phyloP scores from a whole-genome alignment of 306 rosid genomes.

The Pachyrhizus erosus region DNA sequence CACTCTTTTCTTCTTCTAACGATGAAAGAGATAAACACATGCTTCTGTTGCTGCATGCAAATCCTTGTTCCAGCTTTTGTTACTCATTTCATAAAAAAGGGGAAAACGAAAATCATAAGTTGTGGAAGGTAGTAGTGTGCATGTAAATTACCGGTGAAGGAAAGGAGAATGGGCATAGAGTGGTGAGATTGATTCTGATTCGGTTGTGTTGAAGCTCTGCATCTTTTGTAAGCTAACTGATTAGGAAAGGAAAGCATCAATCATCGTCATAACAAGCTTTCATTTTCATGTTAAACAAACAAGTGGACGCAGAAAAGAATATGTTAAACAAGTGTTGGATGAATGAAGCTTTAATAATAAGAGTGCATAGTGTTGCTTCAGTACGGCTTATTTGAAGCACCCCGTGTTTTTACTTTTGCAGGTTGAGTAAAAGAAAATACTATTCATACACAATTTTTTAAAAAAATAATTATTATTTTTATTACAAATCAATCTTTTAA shows the following conservation, averaged over 20 bases:
- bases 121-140: neutral
- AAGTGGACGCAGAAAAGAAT: constrained; percentile 29
- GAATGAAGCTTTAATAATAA: constrained; percentile 65
- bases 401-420: too few relatives aligned
- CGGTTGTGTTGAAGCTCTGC: constrained; percentile 72
- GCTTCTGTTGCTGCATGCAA: neutral
- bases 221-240: constrained; percentile 39
- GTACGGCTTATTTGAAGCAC: too few relatives aligned
- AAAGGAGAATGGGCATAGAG: constrained; percentile 62
- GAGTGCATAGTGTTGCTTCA: constrained; percentile 40
- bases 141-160: constrained; percentile 53
- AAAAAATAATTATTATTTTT: too few relatives aligned
- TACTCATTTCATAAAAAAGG: neutral
- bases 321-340: constrained; percentile 8
- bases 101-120: neutral
- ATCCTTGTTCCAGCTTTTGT: neutral
- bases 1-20: neutral
- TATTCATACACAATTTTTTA: too few relatives aligned
- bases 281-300: neutral
- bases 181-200: constrained; percentile 56
- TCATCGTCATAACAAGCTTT: neutral
- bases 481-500: too few relatives aligned
- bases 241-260: constrained; percentile 19
- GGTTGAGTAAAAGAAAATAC: too few relatives aligned
- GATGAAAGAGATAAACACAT: neutral